Percentiles rank a stretch among this genome's conserved stretches.
Conservation (phyloP, 164 flowering plant genomes). For the Macadamia integrifolia region DNA sequence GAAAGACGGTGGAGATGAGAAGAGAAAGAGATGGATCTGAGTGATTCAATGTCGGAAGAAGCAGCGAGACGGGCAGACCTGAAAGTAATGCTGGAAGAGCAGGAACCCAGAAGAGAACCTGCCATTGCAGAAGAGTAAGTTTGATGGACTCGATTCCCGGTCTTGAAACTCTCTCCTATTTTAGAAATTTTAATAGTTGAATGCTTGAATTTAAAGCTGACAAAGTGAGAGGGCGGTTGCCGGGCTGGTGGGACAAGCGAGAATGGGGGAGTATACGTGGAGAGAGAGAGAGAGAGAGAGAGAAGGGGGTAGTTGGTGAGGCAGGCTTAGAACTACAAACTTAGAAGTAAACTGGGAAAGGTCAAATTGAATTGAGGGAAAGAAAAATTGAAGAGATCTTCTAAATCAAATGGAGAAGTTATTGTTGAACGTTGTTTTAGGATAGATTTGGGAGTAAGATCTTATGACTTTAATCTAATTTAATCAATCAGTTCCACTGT, state of each 20-base stretch:
- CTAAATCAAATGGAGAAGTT: no score
- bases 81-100: background rate
- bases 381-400: no score
- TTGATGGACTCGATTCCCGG: background rate
- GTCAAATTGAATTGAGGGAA: no score
- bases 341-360: no score
- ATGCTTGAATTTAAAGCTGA: background rate
- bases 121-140: background rate
- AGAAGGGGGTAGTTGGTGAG: background rate
- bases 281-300: background rate
- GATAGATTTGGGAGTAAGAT: no score
- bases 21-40: constrained; percentile 35
- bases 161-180: background rate
- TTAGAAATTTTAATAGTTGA: no score
- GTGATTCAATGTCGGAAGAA: constrained; percentile 6
- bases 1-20: constrained; percentile 25
- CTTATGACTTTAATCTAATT: no score
- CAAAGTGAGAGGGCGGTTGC: background rate
- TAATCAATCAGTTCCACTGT: no score
- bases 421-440: no score
- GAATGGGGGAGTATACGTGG: no score
- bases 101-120: background rate
- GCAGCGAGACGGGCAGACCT: constrained; percentile 2
- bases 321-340: background rate
- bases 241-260: background rate